Conservation (phyloP, 495 filamentous ascomycete genomes). For the Penicillium antarcticum region DNA sequence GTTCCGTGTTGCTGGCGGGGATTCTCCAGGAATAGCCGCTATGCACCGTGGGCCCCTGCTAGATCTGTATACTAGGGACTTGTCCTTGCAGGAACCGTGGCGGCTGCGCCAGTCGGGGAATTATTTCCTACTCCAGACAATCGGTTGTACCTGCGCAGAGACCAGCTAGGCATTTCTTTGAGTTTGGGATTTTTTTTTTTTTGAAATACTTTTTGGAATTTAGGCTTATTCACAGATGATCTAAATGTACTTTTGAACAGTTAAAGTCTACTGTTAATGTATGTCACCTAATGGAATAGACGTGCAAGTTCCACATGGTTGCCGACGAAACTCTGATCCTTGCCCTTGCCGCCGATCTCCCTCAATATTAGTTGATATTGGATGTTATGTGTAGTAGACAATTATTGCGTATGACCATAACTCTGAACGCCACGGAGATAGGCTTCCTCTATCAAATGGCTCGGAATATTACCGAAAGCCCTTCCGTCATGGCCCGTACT, state of each 20-base stretch:
- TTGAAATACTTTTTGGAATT: not conserved
- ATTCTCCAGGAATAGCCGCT: slow-evolving; percentile 12
- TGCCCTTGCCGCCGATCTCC: slow-evolving; percentile 16
- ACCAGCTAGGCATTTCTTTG: not conserved
- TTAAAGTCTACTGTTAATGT: not conserved
- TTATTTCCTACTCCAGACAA: not conserved
- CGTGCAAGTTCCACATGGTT: not conserved
- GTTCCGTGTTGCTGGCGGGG: slow-evolving; percentile 8
- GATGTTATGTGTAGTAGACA: slow-evolving; percentile 6
- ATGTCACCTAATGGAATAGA: not conserved
- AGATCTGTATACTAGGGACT: slow-evolving; percentile 16
- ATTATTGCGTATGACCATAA: slow-evolving; percentile 9
- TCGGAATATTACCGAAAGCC: not conserved
- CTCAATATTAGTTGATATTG: not conserved
- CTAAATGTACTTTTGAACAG: slow-evolving; percentile 1
- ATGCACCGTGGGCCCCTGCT: slow-evolving; percentile 10
- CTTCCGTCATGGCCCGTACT: slow-evolving; percentile 4
- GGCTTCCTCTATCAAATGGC: not conserved
- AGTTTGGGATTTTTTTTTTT: not conserved
- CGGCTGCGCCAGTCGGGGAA: slow-evolving; percentile 19
- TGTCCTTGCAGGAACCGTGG: slow-evolving; percentile 24
- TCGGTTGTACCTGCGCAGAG: slow-evolving; percentile 1
- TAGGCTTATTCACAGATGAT: not conserved
- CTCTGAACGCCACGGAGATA: not conserved
- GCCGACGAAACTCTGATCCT: slow-evolving; percentile 1